Base-by-base conservation (phyloP, 2,329 filamentous ascomycete species). In the Diaporthe sp. region DNA sequence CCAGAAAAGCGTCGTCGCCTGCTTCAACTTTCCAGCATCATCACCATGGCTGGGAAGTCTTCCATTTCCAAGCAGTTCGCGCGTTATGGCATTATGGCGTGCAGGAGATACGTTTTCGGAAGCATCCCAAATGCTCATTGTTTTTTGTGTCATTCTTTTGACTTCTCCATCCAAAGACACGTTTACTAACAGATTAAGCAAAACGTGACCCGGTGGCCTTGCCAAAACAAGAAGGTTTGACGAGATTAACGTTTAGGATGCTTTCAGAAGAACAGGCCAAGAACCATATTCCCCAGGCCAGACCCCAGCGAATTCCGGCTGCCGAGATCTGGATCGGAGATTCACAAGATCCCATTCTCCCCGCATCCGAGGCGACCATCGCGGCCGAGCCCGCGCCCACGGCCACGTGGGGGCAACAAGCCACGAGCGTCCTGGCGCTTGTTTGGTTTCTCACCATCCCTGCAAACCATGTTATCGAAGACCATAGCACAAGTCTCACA, bases 321-420 rank as follows among this genome's bases (percentile, higher is more conserved):
- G 61, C 61, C 61, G 61, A 66, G 61, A 66, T 66, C 42, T 50
- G 28, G n/a, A 17, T 47, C 61, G 61, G 61, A 66, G 42, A 50
- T 66, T 66, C 42, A 35, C n/a, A 28, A 66, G 61, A 66, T 66
- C 28, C 25, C 22, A 17, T 13, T 35, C 61, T 66, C 22, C 28
- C 61, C 42, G 60, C 13, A n/a, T n/a, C n/a, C n/a, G n/a, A n/a
- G n/a, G n/a, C n/a, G n/a, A n/a, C n/a, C n/a, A n/a, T n/a, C n/a
- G n/a, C n/a, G n/a, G n/a, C n/a, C n/a, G n/a, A n/a, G n/a, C n/a
- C n/a, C n/a, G n/a, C n/a, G n/a, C n/a, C n/a, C n/a, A 38, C n/a
- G 58, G 35, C 38, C 38, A 25, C 15, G 42, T 66, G 42, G 42
- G 28, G 15, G 42, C 6, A 15, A 66, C 61, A 35, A 1, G 35